Base-by-base conservation (phyloP, 2,329 filamentous ascomycete genomes). In the Sclerotiophoma versabilis region DNA sequence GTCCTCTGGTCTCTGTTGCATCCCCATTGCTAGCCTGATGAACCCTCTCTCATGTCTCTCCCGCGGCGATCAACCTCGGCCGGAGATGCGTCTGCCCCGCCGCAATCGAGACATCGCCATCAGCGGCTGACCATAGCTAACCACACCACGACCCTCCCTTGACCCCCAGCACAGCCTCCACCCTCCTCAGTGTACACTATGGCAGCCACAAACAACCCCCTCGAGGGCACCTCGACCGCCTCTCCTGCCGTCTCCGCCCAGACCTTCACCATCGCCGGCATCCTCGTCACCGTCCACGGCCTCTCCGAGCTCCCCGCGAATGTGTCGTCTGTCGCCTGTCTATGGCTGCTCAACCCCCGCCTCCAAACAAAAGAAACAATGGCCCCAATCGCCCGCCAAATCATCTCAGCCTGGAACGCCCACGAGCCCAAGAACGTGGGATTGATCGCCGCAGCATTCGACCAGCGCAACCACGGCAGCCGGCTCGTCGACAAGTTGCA, bases 331-430 rank as follows among this genome's bases (percentile, higher is more conserved):
- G 79, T 96, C 29, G 87, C 92, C 20, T 91, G 90, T 66, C 84
- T 98, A n/a, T 97, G 93, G 91, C 86, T 98, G 11, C 84, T 97
- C 15, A 92, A 98, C 71, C 91, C 91, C 2, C 86, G 95, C 20
- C 81, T 89, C 0, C 83, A 87, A 48, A 85, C 80, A 0, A 87
- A 90, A 69, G 84, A 85, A 49, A 84, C 84, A 58, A 97, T 98
- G 93, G 80, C 81, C 1, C 85, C 85, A 23, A 83, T 95, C 48
- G 93, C 92, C 2, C 78, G 82, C n/a, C 83, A 84, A 5, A 80
- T 86, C 11, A 81, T 97, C 43, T 75, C 79, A n/a, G 83, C 86
- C 8, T 96, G 88, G 86, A 87, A 90, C 66, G 68, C 75, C 46
- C 75, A 70, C 44, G 75, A 70, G 26, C 59, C 65, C 27, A 64